Conservation (phyloP, 2,329 filamentous ascomycete genomes). For the Penicillium expansum region DNA sequence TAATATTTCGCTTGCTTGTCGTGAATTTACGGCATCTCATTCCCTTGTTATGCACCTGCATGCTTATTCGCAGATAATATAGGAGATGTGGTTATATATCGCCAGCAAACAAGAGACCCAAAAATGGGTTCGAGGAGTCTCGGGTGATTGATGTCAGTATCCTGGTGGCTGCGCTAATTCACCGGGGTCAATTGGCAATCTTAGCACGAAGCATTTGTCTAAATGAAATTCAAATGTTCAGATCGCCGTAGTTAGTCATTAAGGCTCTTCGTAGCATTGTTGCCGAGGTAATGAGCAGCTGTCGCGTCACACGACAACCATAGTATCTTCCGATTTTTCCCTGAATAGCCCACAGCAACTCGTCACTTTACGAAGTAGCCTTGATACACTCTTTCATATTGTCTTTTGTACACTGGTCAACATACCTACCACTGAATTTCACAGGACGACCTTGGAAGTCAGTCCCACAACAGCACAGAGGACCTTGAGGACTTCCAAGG, state of each 20-base stretch:
- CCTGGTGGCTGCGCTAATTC: constrained; percentile 45
- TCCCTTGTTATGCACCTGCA: too few relatives aligned
- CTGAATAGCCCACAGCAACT: not conserved
- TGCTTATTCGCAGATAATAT: too few relatives aligned
- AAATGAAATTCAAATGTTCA: too few relatives aligned
- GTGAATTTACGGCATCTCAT: too few relatives aligned
- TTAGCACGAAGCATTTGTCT: too few relatives aligned
- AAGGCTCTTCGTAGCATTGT: not conserved
- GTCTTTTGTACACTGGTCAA: not conserved
- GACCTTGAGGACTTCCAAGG: constrained; percentile 1
- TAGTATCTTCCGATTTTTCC: not conserved
- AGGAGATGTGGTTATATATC: constrained; percentile 43
- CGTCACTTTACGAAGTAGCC: not conserved
- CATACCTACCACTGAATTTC: not conserved
- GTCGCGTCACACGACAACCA: not conserved
- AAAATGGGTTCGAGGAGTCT: constrained; percentile 21
- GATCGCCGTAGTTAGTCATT: not conserved
- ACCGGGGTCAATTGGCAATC: constrained; percentile 34
- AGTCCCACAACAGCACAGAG: not conserved
- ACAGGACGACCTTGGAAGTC: not conserved
- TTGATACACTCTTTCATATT: not conserved
- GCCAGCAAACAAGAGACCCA: constrained; percentile 23
- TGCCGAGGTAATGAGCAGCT: not conserved
- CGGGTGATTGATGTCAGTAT: constrained; percentile 43
- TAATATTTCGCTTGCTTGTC: too few relatives aligned